Base-by-base conservation (phyloP, 2,329 filamentous ascomycete species). In the Aspergillus ustus region DNA sequence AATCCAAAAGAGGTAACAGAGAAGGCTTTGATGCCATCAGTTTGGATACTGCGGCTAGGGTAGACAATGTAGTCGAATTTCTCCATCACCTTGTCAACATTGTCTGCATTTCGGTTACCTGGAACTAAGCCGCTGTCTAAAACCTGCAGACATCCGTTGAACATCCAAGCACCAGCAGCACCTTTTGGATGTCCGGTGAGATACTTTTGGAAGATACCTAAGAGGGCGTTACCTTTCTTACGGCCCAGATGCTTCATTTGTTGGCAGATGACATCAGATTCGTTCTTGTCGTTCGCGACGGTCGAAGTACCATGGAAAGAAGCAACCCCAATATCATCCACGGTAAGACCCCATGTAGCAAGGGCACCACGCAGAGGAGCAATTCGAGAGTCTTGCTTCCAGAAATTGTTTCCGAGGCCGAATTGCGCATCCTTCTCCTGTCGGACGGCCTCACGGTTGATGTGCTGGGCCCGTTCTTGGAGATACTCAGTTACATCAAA, bases 241-340 rank as follows among this genome's bases (percentile, higher is more conserved):
- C 95, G 91, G 68, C 95, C 95, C 57, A 99, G 89, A 76, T 99
- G 96, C 70, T 89, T 89, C 79, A 99, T 88, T 81, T 99, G 96
- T 78, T 97, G 89, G 84, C 94, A 97, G 71, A 99, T 91, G 73
- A 97, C 95, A 57, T 93, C 93, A 19, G 95, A 98, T 79, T 99
- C 95, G 80, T 99, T 99, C 89, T 98, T 98, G 84, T 99, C 95
- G 79, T 99, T 99, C 70, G 95, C 95, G 75, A 96, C 93, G 67
- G 95, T 99, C 1, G 95, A 98, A 45, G 95, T 99, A 73, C 95
- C 95, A 83, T 99, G 95, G 91, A 98, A 98, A 15, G 95, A 98
- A 17, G 95, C 94, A 66, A 99, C 93, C 70, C 85, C 91, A 40
- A 99, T 88, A 72, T 99, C 95, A 73, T 99, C 95, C 67, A 99